phyloP scores from a whole-genome alignment of 176 grass and related monocot genomes.

The Pontederia crassipes region DNA sequence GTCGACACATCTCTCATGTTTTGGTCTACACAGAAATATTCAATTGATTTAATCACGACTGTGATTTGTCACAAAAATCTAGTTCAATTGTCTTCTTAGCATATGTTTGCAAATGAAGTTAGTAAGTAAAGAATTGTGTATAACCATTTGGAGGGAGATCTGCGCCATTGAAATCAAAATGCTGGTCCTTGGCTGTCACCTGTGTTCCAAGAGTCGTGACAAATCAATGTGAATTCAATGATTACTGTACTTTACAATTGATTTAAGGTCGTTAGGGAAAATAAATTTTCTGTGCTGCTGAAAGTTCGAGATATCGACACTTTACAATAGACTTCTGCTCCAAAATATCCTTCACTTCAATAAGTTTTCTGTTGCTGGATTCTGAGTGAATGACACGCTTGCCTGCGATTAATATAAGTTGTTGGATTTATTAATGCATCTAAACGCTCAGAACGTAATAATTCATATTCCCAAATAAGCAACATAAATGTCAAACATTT shows the following conservation, averaged over 20 bases:
- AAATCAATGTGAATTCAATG: background rate
- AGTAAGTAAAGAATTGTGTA: background rate
- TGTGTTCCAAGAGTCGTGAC: constrained; percentile 25
- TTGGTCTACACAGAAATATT: constrained; percentile 27
- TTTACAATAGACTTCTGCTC: constrained; percentile 37
- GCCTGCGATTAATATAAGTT: constrained; percentile 30
- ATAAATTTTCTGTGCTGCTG: background rate
- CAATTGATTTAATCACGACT: background rate
- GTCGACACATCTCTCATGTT: constrained; percentile 63
- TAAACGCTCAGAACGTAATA: too few species aligned
- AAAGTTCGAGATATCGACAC: constrained; percentile 6
- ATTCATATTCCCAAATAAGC: too few species aligned
- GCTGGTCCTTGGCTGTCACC: constrained; percentile 38
- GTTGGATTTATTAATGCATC: background rate
- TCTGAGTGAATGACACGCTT: constrained; percentile 89
- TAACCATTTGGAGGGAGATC: constrained; percentile 28
- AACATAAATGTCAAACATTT: too few species aligned
- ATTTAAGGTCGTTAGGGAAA: background rate
- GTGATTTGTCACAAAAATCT: background rate
- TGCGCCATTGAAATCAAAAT: constrained; percentile 33
- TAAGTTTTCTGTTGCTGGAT: constrained; percentile 57
- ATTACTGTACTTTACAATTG: background rate
- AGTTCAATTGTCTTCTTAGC: background rate
- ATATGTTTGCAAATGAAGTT: background rate
- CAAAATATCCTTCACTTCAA: constrained; percentile 66